Evolutionary conservation across 2,329 filamentous ascomycete species (phyloP).

Genomic region (Cladosporium austrohemisphaericum): DNA sequence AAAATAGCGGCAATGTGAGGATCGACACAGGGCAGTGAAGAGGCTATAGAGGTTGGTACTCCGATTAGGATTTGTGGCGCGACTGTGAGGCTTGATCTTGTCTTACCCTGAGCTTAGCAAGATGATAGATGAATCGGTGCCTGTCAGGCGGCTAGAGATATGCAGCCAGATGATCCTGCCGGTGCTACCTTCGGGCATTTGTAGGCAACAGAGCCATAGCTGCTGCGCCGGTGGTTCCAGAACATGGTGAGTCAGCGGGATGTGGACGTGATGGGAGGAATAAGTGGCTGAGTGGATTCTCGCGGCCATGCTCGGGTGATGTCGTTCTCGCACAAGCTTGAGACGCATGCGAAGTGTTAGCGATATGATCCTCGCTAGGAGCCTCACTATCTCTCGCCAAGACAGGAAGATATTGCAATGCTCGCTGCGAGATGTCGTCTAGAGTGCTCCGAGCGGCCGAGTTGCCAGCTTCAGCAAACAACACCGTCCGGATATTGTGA

Average conservation of each 20-base stretch:
- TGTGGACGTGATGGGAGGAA: background rate
- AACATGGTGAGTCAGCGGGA: background rate
- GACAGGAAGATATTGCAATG: no score
- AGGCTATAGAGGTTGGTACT: constrained; percentile 9
- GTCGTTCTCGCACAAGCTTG: no score
- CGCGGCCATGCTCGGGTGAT: background rate
- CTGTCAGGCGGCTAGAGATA: background rate
- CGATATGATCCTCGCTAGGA: no score
- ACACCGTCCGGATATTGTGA: no score
- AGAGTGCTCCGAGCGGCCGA: no score
- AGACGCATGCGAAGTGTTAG: no score
- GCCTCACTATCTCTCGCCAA: no score
- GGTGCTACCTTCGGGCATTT: background rate
- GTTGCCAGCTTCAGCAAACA: no score
- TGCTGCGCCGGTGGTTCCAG: background rate
- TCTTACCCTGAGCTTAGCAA: background rate
- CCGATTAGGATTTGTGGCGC: background rate
- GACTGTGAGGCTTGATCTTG: background rate
- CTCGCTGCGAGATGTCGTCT: no score
- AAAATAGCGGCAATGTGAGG: no score
- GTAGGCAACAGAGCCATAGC: background rate
- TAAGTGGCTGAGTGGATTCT: background rate
- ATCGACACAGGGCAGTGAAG: constrained; percentile 9
- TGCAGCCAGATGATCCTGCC: no score
- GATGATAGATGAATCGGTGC: background rate